Percentiles rank a stretch among this genome's conserved stretches.
Evolutionary conservation across 306 rosid species (phyloP).

Genomic region (Sophora flavescens): DNA sequence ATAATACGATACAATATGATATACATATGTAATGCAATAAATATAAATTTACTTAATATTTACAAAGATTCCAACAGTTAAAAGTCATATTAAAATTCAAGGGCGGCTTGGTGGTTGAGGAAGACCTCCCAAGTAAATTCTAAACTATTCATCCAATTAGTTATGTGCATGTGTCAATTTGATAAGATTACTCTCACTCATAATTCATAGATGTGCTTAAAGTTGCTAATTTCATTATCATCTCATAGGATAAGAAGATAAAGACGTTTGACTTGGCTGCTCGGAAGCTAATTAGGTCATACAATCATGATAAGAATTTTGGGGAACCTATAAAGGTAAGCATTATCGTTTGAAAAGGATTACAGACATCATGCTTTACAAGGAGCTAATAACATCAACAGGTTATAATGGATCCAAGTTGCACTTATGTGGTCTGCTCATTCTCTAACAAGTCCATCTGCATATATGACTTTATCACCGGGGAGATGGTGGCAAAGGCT

Average conservation of each 20-base stretch:
- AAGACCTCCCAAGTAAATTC: conserved; percentile 40
- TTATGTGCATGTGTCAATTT: conserved; percentile 2
- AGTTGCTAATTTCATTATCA: conserved; percentile 43
- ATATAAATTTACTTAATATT: no score
- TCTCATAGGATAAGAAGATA: conserved; percentile 77
- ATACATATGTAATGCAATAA: no score
- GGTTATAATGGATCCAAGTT: conserved; percentile 80
- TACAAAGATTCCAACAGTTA: no score
- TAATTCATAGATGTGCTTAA: conserved; percentile 29
- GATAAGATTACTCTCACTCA: conserved; percentile 18
- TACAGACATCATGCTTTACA: conserved; percentile 27
- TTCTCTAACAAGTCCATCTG: conserved; percentile 78
- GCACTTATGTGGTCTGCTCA: conserved; percentile 72
- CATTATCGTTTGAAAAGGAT: conserved; percentile 29
- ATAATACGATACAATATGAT: no score
- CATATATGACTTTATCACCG: conserved; percentile 67
- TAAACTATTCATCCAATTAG: conserved; percentile 29
- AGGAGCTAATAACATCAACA: conserved; percentile 47
- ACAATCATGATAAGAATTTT: conserved; percentile 61
- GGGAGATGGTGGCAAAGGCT: conserved; percentile 73
- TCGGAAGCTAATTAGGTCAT: conserved; percentile 65
- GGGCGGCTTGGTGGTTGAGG: conserved; percentile 29
- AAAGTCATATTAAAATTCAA: conserved; percentile 21
- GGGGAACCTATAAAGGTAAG: conserved; percentile 89
- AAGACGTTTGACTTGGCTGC: conserved; percentile 65